Evolutionary conservation across 2,329 filamentous ascomycete species (phyloP).

Genomic region (Botrytis sinoallii): DNA sequence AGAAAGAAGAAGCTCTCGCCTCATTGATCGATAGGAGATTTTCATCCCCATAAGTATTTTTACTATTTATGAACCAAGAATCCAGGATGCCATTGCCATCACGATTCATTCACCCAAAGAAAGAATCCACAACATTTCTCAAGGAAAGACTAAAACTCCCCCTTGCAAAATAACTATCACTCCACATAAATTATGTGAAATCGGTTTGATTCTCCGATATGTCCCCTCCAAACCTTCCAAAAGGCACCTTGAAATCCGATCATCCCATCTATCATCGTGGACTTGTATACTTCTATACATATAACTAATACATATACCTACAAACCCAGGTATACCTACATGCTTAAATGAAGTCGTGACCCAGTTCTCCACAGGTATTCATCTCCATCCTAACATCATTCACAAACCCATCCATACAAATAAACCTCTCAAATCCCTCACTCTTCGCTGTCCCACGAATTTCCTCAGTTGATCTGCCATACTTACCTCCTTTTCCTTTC

Average conservation of each 20-base stretch:
- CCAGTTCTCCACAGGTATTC: not conserved
- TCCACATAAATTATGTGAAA: not conserved
- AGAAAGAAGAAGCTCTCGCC: not conserved
- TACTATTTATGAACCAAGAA: not conserved
- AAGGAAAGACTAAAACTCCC: not conserved
- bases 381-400: not conserved
- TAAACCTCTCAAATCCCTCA: not conserved
- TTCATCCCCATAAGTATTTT: not conserved
- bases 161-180: not conserved
- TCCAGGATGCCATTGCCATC: not conserved
- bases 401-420: not conserved
- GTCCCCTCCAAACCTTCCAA: not conserved
- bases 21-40: slow-evolving; percentile 7
- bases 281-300: not conserved
- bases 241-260: not conserved
- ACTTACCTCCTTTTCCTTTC: not conserved
- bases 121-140: not conserved
- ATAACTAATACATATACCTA: not conserved
- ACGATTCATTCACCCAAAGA: not conserved
- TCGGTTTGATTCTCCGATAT: not conserved
- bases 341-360: slow-evolving; percentile 3
- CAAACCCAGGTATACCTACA: not conserved
- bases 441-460: not conserved
- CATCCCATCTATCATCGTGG: slow-evolving; percentile 8
- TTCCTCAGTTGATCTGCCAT: not conserved